A percentile compares a stretch with the other conserved stretches of the same genome.
Evolutionary conservation across 2,329 filamentous ascomycete genomes (phyloP).

Genomic region (Nemania abortiva): DNA sequence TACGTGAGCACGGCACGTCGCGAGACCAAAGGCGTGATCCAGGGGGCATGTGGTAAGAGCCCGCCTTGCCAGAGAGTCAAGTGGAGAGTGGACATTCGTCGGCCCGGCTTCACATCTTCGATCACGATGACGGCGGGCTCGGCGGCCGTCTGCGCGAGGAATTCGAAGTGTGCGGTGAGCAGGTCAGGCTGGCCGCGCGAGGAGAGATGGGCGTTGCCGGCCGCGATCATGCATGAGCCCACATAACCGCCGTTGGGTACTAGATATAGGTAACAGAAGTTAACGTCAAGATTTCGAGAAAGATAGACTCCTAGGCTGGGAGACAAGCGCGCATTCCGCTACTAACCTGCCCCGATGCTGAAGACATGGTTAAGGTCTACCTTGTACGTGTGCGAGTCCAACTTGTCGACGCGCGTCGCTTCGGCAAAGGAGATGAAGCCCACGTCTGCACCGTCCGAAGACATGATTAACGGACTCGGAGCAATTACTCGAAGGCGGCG

Average conservation of each 20-base stretch:
- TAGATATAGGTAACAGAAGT: too few relatives aligned
- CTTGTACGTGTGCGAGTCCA: slow-evolving; percentile 46
- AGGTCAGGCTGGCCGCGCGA: slow-evolving; percentile 34
- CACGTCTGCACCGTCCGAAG: too few relatives aligned
- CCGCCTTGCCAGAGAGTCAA: slow-evolving; percentile 44
- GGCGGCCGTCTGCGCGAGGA: slow-evolving; percentile 32
- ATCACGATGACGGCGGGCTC: slow-evolving; percentile 42
- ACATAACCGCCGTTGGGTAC: slow-evolving; percentile 49
- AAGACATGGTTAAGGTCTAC: slow-evolving; percentile 41
- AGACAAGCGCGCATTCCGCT: not conserved
- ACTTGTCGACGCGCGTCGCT: slow-evolving; percentile 40
- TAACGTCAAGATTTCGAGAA: not conserved
- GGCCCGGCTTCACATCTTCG: slow-evolving; percentile 45
- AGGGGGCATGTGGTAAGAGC: slow-evolving; percentile 30
- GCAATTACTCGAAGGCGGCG: too few relatives aligned
- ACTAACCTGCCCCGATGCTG: slow-evolving; percentile 45
- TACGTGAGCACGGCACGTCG: slow-evolving; percentile 37
- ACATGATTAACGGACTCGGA: too few relatives aligned
- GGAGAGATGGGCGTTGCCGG: slow-evolving; percentile 39
- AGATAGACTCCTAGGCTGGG: not conserved
- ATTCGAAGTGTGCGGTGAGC: slow-evolving; percentile 43
- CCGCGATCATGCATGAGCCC: slow-evolving; percentile 43
- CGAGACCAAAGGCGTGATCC: slow-evolving; percentile 35
- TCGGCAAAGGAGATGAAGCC: slow-evolving; percentile 34
- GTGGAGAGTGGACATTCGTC: slow-evolving; percentile 43